These are phyloP conservation scores for Physcia stellaris DNA, from an alignment of 495 filamentous ascomycete genomes.

Conservation along the genomic window DNA sequence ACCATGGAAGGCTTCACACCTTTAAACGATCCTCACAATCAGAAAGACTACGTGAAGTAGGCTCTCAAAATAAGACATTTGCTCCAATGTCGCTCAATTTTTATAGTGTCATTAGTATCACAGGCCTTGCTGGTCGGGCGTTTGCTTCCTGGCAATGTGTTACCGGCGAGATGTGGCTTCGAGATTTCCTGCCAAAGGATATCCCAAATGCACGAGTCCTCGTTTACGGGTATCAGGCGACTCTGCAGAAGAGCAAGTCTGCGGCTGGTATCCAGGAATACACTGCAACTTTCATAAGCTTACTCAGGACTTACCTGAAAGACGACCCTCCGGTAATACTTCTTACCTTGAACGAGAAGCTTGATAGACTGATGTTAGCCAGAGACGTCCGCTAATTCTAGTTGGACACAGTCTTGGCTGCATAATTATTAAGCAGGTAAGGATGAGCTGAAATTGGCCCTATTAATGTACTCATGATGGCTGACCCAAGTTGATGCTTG, in stretches of 20 bases:
- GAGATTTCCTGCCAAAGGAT: conserved; percentile 23
- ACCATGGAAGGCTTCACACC: no score
- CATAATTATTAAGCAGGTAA: conserved; percentile 20
- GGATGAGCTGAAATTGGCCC: background rate
- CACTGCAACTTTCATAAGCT: conserved; percentile 15
- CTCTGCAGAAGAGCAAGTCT: conserved; percentile 15
- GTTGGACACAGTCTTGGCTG: conserved; percentile 23
- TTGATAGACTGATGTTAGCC: conserved; percentile 7
- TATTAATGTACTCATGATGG: background rate
- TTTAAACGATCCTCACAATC: no score
- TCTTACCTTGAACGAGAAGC: no score
- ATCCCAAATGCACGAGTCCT: conserved; percentile 18
- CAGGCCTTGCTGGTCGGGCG: conserved; percentile 21
- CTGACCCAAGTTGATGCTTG: no score
- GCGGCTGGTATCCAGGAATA: conserved; percentile 15
- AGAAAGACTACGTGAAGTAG: no score
- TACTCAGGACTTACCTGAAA: no score
- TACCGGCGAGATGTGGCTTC: conserved; percentile 23
- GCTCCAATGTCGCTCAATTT: no score
- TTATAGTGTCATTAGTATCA: conserved; percentile 22
- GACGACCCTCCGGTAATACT: no score
- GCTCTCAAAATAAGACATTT: no score
- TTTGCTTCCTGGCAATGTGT: conserved; percentile 24
- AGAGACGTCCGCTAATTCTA: conserved; percentile 17
- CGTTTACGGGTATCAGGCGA: conserved; percentile 27